Percentiles rank a stretch among this genome's conserved stretches.
These are phyloP conservation scores for Mortierella sp. DNA, from an alignment of 371 early-diverging fungal genomes.

Conservation along the genomic window DNA sequence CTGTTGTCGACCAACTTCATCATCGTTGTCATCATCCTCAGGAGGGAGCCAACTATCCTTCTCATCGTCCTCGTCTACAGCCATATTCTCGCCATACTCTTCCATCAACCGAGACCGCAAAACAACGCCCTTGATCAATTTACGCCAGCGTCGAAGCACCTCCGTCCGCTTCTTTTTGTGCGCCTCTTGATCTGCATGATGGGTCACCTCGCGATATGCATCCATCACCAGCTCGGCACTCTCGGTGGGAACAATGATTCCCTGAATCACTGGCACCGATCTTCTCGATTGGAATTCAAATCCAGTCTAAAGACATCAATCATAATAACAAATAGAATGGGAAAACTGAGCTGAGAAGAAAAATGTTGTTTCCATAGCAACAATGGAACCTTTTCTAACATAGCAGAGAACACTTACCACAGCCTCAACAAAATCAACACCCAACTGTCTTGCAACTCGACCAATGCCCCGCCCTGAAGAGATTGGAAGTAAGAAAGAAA, in stretches of 20 bases:
- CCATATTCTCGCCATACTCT: constrained; percentile 62
- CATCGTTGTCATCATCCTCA: constrained; percentile 17
- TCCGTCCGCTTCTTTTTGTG: constrained; percentile 66
- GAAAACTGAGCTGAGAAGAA: neutral
- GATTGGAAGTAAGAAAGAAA: constrained; percentile 1
- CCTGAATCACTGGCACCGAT: constrained; percentile 76
- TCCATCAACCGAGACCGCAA: constrained; percentile 66
- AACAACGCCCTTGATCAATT: constrained; percentile 67
- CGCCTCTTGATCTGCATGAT: constrained; percentile 60
- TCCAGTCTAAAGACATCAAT: constrained; percentile 61
- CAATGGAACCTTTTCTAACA: neutral
- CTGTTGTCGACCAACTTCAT: neutral
- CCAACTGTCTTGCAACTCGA: constrained; percentile 76
- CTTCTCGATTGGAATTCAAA: constrained; percentile 81
- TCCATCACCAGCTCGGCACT: constrained; percentile 71
- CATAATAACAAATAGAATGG: neutral
- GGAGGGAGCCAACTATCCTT: constrained; percentile 36
- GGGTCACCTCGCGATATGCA: constrained; percentile 58
- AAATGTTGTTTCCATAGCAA: constrained; percentile 9
- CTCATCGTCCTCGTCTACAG: constrained; percentile 14
- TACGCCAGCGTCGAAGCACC: constrained; percentile 70
- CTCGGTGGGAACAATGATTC: constrained; percentile 82
- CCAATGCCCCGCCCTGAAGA: constrained; percentile 62
- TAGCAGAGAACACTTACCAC: constrained; percentile 65
- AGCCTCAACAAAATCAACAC: constrained; percentile 86